Evolutionary conservation across 768 basidiomycete species (phyloP).

Genomic region (Naganishia antarctica): DNA sequence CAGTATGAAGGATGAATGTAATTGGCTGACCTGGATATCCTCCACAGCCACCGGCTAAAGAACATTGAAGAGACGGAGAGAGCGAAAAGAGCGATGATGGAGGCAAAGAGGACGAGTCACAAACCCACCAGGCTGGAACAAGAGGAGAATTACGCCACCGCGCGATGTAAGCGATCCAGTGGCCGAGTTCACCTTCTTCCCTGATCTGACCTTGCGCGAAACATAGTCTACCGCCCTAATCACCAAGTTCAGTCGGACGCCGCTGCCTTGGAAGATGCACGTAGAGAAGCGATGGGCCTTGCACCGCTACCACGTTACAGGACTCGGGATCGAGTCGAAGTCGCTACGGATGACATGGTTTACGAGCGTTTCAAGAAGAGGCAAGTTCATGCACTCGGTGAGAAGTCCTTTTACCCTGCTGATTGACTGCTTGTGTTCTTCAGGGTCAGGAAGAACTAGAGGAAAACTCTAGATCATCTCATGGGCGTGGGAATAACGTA

Average conservation of each 20-base stretch:
- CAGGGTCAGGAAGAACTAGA: not conserved
- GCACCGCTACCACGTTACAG: conserved; percentile 54
- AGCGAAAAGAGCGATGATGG: conserved; percentile 71
- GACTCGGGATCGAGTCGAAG: conserved; percentile 58
- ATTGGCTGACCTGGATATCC: not conserved
- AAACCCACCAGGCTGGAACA: conserved; percentile 54
- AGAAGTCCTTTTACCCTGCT: not conserved
- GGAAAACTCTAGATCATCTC: too few relatives aligned
- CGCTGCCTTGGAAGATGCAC: conserved; percentile 77
- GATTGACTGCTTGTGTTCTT: not conserved
- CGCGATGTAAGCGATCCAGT: conserved; percentile 65
- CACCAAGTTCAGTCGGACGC: conserved; percentile 77
- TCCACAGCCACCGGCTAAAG: conserved; percentile 77
- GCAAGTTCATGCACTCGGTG: not conserved
- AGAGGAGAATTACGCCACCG: conserved; percentile 76
- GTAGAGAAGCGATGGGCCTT: conserved; percentile 77
- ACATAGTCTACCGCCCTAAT: conserved; percentile 75
- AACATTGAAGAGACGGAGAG: conserved; percentile 98
- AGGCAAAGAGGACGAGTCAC: conserved; percentile 58
- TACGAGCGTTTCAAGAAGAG: conserved; percentile 93
- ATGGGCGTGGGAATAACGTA: too few relatives aligned
- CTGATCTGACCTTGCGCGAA: not conserved
- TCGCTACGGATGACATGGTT: conserved; percentile 88
- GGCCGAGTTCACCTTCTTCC: not conserved
- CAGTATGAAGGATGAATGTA: not conserved